These are phyloP conservation scores for Conticribra weissflogii DNA, from an alignment of 108 stramenopile species.

Conservation along the genomic window DNA sequence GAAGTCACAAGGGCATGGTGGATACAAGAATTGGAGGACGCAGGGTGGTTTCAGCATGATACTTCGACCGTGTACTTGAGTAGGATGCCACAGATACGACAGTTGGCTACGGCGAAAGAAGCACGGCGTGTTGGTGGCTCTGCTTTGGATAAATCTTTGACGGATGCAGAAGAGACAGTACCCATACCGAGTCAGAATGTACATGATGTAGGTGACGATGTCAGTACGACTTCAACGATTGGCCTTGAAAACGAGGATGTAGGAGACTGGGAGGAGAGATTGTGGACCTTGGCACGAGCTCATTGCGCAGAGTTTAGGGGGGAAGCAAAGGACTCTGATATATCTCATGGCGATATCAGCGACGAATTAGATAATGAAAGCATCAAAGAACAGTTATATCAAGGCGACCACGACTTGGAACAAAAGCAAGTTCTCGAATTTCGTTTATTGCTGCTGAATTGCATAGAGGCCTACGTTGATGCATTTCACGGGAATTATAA, in stretches of 20 bases:
- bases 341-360: background rate
- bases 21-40: slow-evolving; percentile 37
- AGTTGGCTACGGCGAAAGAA: background rate
- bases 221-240: slow-evolving; percentile 34
- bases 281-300: slow-evolving; percentile 48
- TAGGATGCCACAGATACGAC: slow-evolving; percentile 17
- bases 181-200: slow-evolving; percentile 1
- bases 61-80: slow-evolving; percentile 34
- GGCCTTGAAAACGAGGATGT: slow-evolving; percentile 33
- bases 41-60: slow-evolving; percentile 47
- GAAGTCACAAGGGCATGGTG: slow-evolving; percentile 40
- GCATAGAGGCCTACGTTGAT: slow-evolving; percentile 34
- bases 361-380: slow-evolving; percentile 24
- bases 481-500: slow-evolving; percentile 29
- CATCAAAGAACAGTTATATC: slow-evolving; percentile 33
- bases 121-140: slow-evolving; percentile 13
- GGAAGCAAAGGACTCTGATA: background rate
- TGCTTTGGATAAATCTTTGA: slow-evolving; percentile 7
- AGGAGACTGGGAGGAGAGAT: slow-evolving; percentile 48
- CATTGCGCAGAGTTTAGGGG: slow-evolving; percentile 33
- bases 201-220: background rate
- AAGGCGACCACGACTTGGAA: slow-evolving; percentile 22
- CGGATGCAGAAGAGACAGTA: slow-evolving; percentile 8
- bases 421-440: slow-evolving; percentile 36
- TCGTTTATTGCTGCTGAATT: slow-evolving; percentile 34